Evolutionary conservation across 2,329 filamentous ascomycete species (phyloP), one percentile per base, ranked within the genome.

Genomic region (Aspergillus proliferans): DNA sequence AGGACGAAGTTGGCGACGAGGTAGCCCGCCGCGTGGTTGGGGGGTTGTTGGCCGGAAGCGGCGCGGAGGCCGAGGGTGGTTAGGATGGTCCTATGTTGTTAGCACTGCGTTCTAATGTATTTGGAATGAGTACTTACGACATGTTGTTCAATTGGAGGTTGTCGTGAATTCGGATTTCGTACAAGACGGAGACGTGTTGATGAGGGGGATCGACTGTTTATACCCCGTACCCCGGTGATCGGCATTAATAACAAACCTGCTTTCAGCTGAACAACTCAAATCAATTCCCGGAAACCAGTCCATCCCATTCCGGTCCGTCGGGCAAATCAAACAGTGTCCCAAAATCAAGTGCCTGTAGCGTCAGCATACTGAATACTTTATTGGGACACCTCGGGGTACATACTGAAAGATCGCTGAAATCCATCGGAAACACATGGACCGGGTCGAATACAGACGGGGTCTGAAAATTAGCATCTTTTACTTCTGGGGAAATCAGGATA

Each of bases 1-100:
- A 67, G 63, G 45, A 69, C 39, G 60, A 70, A 75, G 57, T 73
- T 69, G 50, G 58, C 66, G 47, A 70, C 54, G 2, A 73, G 54
- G 47, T 71, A 68, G 50, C 55, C 54, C 1, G 67, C 58, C 1
- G 58, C 64, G 22, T 62, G 50, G 46, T 65, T 67, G 19, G 58
- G 51, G 9, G 47, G 15, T 15, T 30, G 46, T 9, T 50, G 47
- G 10, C 55, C 43, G 14, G 51, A 49, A 21, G 55, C 51, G 33
- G 55, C 52, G 3, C 56, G 56, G 18, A 63, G 56, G n/a, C 60
- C 58, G 14, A 64, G 51, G 2, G 54, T 51, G 18, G 48, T 59
- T 2, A 61, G 24, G n/a, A 63, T 42, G n/a, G 54, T 36, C 15
- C 40, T 41, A 6, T 24, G 28, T 6, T 2, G 8, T 46, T 15